phyloP scores from a whole-genome alignment of 495 filamentous ascomycete genomes.

The Hypoxylon fuscum region DNA sequence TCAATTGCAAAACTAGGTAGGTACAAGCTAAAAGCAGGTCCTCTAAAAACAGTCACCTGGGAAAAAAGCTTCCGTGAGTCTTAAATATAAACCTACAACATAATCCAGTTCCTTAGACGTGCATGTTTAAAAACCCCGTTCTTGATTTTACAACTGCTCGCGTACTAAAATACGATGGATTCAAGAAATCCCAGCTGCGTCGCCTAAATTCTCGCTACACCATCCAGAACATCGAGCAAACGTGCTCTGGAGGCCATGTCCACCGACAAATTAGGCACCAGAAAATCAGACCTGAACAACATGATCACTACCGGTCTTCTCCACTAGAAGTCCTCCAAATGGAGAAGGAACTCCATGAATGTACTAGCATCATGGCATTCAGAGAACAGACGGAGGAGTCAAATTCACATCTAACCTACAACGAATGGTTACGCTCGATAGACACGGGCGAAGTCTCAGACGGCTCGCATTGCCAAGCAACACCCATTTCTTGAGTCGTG shows the following conservation, averaged over 20 bases:
- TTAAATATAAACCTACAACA: too few relatives aligned
- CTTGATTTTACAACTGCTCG: too few relatives aligned
- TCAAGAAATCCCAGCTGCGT: too few relatives aligned
- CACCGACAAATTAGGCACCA: neutral
- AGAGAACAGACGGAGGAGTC: neutral
- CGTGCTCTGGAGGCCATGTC: neutral
- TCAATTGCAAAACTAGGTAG: too few relatives aligned
- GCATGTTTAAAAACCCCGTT: too few relatives aligned
- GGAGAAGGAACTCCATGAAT: conserved; percentile 1
- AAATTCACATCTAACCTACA: neutral
- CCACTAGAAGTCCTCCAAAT: neutral
- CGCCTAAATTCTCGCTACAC: too few relatives aligned
- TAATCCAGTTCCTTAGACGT: too few relatives aligned
- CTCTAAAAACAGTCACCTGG: too few relatives aligned
- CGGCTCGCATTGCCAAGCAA: neutral
- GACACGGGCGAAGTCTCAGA: neutral
- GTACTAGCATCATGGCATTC: neutral
- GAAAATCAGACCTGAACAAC: neutral
- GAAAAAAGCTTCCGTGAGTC: too few relatives aligned
- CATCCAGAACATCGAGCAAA: conserved; percentile 1
- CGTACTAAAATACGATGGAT: too few relatives aligned
- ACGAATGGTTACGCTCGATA: neutral
- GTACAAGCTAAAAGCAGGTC: too few relatives aligned
- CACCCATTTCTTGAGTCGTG: neutral
- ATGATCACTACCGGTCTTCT: neutral